Percentiles rank a stretch among this genome's conserved stretches.
phyloP scores from a whole-genome alignment of 768 basidiomycete genomes.

The Lentinula guzmanii region DNA sequence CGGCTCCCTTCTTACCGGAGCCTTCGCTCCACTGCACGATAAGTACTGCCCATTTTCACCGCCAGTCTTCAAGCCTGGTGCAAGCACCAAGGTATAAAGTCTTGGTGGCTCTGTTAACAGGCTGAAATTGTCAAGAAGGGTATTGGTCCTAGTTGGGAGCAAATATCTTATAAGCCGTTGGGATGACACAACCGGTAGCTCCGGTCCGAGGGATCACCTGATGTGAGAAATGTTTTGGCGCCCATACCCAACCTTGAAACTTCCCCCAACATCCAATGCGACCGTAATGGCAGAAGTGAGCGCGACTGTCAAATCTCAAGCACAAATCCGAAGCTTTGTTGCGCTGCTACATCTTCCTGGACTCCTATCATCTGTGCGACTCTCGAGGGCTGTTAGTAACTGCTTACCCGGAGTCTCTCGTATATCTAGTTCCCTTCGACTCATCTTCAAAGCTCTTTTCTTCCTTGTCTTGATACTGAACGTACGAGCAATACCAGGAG shows the following conservation, averaged over 20 bases:
- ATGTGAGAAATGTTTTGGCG: no score
- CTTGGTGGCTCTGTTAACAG: no score
- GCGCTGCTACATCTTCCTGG: background rate
- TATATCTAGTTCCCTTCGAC: background rate
- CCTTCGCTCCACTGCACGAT: no score
- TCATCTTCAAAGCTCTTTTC: background rate
- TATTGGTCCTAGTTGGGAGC: no score
- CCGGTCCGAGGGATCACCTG: no score
- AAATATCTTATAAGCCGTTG: no score
- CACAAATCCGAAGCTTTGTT: background rate
- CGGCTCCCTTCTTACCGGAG: no score
- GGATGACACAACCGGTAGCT: no score
- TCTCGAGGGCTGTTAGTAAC: background rate
- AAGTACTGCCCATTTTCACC: background rate
- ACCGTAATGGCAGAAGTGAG: background rate
- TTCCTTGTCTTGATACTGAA: background rate
- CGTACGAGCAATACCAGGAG: conserved; percentile 4
- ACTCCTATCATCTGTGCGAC: background rate
- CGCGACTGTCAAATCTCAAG: background rate
- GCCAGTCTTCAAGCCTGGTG: background rate
- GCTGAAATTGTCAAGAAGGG: no score
- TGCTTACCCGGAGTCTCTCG: background rate
- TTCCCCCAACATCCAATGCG: background rate
- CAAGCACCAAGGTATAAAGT: no score
- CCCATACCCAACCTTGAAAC: no score